Conservation (phyloP, 2,329 filamentous ascomycete genomes). For the Ceratocystis ficicola region DNA sequence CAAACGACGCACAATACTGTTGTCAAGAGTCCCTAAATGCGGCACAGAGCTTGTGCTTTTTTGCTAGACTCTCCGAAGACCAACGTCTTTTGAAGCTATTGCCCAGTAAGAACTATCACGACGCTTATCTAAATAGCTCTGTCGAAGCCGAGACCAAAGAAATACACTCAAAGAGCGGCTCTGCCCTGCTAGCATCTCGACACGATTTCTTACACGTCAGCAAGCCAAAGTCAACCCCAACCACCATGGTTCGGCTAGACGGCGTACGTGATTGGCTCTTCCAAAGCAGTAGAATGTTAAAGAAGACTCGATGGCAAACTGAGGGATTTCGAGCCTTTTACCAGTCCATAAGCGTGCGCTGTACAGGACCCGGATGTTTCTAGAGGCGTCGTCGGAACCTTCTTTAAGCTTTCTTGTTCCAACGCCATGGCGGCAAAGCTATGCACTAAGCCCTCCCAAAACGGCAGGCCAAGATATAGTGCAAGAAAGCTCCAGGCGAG, state of each 20-base stretch:
- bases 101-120: background rate
- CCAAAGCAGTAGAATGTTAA: background rate
- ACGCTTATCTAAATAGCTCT: background rate
- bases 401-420: background rate
- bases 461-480: background rate
- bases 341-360: background rate
- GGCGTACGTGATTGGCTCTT: background rate
- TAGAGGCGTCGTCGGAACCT: background rate
- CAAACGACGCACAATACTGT: background rate
- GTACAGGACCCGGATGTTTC: background rate
- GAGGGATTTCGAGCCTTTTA: background rate
- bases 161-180: background rate
- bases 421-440: background rate
- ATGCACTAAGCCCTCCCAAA: background rate
- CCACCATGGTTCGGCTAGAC: background rate
- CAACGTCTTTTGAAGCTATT: background rate
- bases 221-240: background rate
- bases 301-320: background rate
- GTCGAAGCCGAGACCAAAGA: background rate
- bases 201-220: background rate
- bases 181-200: background rate
- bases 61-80: background rate
- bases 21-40: background rate
- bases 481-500: background rate
- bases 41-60: background rate